Percentiles rank a stretch among this genome's conserved stretches.
Conservation (phyloP, 495 filamentous ascomycete species). For the Talaromyces trachyspermus region DNA sequence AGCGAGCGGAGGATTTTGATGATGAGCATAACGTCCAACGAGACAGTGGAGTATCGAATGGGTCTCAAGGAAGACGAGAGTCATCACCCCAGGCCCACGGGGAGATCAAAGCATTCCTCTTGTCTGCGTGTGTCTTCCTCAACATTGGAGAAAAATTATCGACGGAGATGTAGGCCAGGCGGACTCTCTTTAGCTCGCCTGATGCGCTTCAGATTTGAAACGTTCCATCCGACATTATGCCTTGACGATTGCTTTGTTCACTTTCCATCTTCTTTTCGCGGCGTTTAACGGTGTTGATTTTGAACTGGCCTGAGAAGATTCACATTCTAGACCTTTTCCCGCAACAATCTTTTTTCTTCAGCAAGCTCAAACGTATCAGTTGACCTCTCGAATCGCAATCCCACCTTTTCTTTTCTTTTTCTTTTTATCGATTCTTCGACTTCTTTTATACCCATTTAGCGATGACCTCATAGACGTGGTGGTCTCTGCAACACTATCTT, state of each 20-base stretch:
- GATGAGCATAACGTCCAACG: slow-evolving; percentile 66
- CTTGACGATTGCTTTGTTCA: slow-evolving; percentile 33
- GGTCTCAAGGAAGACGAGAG: slow-evolving; percentile 53
- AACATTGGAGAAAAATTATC: slow-evolving; percentile 96
- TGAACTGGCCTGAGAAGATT: background rate
- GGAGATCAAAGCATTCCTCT: slow-evolving; percentile 96
- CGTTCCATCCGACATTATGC: slow-evolving; percentile 32
- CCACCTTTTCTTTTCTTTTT: background rate
- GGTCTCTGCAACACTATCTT: background rate
- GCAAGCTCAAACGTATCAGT: background rate
- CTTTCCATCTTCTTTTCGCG: slow-evolving; percentile 17
- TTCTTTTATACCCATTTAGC: slow-evolving; percentile 9
- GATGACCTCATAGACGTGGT: background rate
- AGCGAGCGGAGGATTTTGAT: slow-evolving; percentile 85
- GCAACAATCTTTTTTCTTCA: background rate
- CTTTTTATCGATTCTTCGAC: background rate
- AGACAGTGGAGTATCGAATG: slow-evolving; percentile 89
- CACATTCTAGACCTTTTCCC: background rate
- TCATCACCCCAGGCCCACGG: slow-evolving; percentile 59
- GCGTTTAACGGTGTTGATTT: slow-evolving; percentile 9
- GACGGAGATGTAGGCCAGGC: slow-evolving; percentile 62
- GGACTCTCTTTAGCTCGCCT: slow-evolving; percentile 22
- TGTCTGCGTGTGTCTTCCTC: slow-evolving; percentile 93
- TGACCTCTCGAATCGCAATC: background rate
- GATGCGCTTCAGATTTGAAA: background rate